These are phyloP conservation scores for Dryadomyces quercivorus DNA, from an alignment of 2,329 filamentous ascomycete species.

Conservation along the genomic window DNA sequence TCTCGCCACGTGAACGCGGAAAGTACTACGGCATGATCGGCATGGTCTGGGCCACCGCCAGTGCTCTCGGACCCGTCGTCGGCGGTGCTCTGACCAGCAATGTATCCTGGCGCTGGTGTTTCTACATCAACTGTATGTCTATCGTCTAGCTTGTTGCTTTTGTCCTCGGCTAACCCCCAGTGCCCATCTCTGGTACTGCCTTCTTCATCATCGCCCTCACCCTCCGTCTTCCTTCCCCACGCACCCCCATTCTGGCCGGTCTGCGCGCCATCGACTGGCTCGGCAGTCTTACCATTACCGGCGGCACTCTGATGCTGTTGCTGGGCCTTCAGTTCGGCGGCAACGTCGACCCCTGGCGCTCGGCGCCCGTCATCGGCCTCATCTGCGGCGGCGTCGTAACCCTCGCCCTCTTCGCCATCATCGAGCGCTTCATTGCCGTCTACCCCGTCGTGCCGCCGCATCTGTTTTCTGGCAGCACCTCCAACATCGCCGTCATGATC, in stretches of 20 bases:
- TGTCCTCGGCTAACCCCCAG: neutral
- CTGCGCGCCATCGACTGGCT: slow-evolving; percentile 52
- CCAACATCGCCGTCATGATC: slow-evolving; percentile 44
- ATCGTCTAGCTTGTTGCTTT: too few species aligned
- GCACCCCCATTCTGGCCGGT: slow-evolving; percentile 48
- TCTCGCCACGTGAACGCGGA: slow-evolving; percentile 13
- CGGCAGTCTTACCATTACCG: slow-evolving; percentile 36
- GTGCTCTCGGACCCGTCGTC: slow-evolving; percentile 12
- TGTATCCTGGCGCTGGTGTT: slow-evolving; percentile 53
- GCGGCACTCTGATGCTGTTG: slow-evolving; percentile 55
- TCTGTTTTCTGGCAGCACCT: slow-evolving; percentile 38
- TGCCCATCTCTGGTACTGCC: slow-evolving; percentile 24
- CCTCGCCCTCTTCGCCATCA: slow-evolving; percentile 39
- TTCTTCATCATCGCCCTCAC: slow-evolving; percentile 43
- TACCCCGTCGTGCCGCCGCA: slow-evolving; percentile 58
- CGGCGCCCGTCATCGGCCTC: slow-evolving; percentile 48
- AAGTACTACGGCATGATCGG: slow-evolving; percentile 13
- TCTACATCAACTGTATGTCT: slow-evolving; percentile 48
- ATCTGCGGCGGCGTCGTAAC: slow-evolving; percentile 45
- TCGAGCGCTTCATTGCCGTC: slow-evolving; percentile 50
- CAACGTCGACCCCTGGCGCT: slow-evolving; percentile 40
- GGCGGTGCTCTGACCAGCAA: slow-evolving; percentile 12
- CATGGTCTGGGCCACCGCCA: slow-evolving; percentile 13
- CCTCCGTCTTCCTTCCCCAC: slow-evolving; percentile 55
- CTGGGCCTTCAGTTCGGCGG: slow-evolving; percentile 61